Evolutionary conservation across 371 early-diverging fungal species (phyloP).

Genomic region (Capniomyces stellatus): DNA sequence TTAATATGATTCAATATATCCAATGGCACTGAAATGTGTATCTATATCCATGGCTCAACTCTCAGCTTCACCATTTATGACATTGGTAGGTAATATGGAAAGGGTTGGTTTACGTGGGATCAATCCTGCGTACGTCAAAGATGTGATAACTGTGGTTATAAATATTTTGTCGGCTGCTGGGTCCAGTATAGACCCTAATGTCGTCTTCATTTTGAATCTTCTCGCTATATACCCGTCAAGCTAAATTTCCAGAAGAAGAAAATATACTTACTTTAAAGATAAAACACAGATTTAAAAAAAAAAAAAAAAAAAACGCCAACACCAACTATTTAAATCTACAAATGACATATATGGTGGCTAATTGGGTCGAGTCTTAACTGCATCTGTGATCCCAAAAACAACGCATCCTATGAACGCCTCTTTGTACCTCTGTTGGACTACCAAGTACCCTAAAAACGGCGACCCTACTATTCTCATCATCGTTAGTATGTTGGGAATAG

Average conservation of each 20-base stretch:
- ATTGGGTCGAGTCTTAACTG: constrained; percentile 21
- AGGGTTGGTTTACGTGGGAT: constrained; percentile 69
- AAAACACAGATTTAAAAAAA: not conserved
- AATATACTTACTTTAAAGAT: not conserved
- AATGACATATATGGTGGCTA: too few species aligned
- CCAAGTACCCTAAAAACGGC: constrained; percentile 76
- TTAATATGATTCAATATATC: too few species aligned
- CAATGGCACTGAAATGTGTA: too few species aligned
- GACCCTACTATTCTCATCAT: constrained; percentile 50
- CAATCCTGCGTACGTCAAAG: constrained; percentile 49
- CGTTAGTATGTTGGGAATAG: constrained; percentile 75
- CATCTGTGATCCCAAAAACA: constrained; percentile 68
- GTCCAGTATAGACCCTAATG: constrained; percentile 81
- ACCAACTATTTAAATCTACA: too few species aligned
- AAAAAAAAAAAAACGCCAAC: not conserved
- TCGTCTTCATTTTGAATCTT: constrained; percentile 61
- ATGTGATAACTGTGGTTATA: constrained; percentile 77
- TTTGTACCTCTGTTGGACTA: constrained; percentile 46
- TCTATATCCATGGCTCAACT: too few species aligned
- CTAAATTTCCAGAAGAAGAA: constrained; percentile 12
- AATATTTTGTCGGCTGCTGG: constrained; percentile 92
- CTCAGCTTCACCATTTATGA: too few species aligned
- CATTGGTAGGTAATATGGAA: too few species aligned
- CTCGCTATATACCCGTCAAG: constrained; percentile 89
- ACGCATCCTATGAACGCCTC: constrained; percentile 54